A percentile compares a stretch with the other conserved stretches of the same genome.
Conservation (phyloP, 768 basidiomycete species). For the Chalciporus sphaerocephalus region DNA sequence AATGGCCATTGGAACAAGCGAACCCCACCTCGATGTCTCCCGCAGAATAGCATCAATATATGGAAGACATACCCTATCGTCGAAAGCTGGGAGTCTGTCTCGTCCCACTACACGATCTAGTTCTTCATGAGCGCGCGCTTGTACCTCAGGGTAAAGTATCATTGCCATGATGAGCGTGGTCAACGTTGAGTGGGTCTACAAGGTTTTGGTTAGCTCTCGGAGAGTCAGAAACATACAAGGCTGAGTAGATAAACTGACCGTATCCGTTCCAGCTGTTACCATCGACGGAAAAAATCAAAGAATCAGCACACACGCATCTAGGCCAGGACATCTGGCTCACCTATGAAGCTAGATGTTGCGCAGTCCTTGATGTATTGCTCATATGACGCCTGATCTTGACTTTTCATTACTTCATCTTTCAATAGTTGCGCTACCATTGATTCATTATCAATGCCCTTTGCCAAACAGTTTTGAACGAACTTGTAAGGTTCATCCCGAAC, state of each 20-base stretch:
- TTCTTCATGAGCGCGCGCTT: slow-evolving; percentile 17
- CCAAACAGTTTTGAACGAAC: slow-evolving; percentile 22
- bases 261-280: slow-evolving; percentile 14
- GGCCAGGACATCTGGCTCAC: slow-evolving; percentile 5
- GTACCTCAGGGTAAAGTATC: slow-evolving; percentile 21
- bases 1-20: slow-evolving; percentile 23
- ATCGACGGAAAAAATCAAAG: too few species aligned
- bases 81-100: slow-evolving; percentile 13
- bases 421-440: slow-evolving; percentile 23
- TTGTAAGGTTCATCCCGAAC: slow-evolving; percentile 20
- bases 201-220: neutral
- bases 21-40: slow-evolving; percentile 22
- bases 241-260: slow-evolving; percentile 6
- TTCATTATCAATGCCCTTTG: slow-evolving; percentile 15
- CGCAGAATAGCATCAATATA: slow-evolving; percentile 23
- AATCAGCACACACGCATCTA: neutral
- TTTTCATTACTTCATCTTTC: neutral
- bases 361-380: slow-evolving; percentile 20
- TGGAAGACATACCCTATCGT: slow-evolving; percentile 15
- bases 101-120: slow-evolving; percentile 19
- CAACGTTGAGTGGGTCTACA: slow-evolving; percentile 15
- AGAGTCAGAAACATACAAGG: neutral
- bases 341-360: slow-evolving; percentile 19
- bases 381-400: slow-evolving; percentile 3
- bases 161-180: slow-evolving; percentile 17